Evolutionary conservation across 768 basidiomycete genomes (phyloP).

Genomic region (Lactarius sanguifluus): DNA sequence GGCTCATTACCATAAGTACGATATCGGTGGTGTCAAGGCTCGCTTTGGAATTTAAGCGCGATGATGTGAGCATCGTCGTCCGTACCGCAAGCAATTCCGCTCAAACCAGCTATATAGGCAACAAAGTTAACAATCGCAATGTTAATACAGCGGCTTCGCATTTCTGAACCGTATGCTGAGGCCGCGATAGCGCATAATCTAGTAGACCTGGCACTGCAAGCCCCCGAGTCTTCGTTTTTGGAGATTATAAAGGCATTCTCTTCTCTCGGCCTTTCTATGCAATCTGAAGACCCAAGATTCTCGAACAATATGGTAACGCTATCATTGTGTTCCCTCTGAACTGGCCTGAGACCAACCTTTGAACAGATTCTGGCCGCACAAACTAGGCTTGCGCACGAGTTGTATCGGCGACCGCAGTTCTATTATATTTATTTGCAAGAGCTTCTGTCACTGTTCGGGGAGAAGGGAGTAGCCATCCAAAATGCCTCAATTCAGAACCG

Average conservation of each 20-base stretch:
- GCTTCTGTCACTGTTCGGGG: slow-evolving; percentile 79
- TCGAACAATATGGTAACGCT: slow-evolving; percentile 79
- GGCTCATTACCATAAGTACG: slow-evolving; percentile 83
- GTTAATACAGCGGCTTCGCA: slow-evolving; percentile 83
- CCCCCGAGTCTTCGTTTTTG: slow-evolving; percentile 71
- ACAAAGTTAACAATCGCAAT: slow-evolving; percentile 88
- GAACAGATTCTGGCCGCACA: slow-evolving; percentile 83
- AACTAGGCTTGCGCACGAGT: slow-evolving; percentile 81
- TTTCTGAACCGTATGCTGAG: slow-evolving; percentile 84
- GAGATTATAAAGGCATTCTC: slow-evolving; percentile 88
- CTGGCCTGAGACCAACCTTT: background rate
- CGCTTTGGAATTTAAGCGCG: slow-evolving; percentile 80
- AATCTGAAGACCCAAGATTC: slow-evolving; percentile 83
- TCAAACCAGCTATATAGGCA: slow-evolving; percentile 47
- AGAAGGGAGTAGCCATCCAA: slow-evolving; percentile 90
- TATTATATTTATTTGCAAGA: slow-evolving; percentile 82
- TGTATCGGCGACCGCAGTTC: slow-evolving; percentile 70
- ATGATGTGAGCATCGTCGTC: slow-evolving; percentile 56
- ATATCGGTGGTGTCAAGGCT: slow-evolving; percentile 88
- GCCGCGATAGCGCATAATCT: slow-evolving; percentile 90
- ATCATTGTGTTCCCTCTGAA: background rate
- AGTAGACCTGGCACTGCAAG: slow-evolving; percentile 82
- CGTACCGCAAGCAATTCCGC: background rate
- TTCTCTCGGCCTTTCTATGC: slow-evolving; percentile 78
- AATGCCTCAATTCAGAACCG: slow-evolving; percentile 68